Percentiles rank a stretch among this genome's conserved stretches.
Conservation (phyloP, 2,329 filamentous ascomycete species). For the Esteya vermicola region DNA sequence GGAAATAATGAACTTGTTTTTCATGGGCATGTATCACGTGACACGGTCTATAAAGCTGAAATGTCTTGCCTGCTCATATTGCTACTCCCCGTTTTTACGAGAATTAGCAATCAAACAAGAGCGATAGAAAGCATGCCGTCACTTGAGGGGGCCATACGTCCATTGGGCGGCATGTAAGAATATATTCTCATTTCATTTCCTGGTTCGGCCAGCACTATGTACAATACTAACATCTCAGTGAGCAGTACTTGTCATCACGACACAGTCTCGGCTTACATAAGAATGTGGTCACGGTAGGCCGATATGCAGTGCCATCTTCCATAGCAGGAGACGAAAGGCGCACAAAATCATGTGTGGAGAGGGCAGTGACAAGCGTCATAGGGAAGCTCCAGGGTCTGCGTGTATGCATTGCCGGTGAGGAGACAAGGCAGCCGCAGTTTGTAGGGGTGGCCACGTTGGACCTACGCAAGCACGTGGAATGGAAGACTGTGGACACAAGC, state of each 20-base stretch:
- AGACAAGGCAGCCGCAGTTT: constrained; percentile 28
- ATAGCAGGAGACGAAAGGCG: background rate
- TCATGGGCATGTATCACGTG: too few species aligned
- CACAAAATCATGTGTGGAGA: constrained; percentile 16
- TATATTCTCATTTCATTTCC: background rate
- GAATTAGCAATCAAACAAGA: too few species aligned
- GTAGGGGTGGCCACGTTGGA: constrained; percentile 27
- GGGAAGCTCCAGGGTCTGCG: constrained; percentile 30
- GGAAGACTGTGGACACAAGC: constrained; percentile 7
- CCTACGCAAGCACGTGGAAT: constrained; percentile 27
- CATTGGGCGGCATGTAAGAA: too few species aligned
- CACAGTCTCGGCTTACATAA: constrained; percentile 32
- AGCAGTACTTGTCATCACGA: constrained; percentile 29
- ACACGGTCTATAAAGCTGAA: too few species aligned
- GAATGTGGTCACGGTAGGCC: constrained; percentile 29
- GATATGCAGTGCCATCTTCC: constrained; percentile 22
- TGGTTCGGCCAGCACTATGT: background rate
- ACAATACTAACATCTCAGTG: constrained; percentile 16
- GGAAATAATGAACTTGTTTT: too few species aligned
- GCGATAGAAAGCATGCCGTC: too few species aligned
- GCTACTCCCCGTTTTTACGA: too few species aligned
- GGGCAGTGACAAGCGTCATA: constrained; percentile 26
- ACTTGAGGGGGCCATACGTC: too few species aligned
- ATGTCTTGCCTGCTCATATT: too few species aligned
- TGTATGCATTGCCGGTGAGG: constrained; percentile 31